A percentile compares a stretch with the other conserved stretches of the same genome.
phyloP scores from a whole-genome alignment of 148 eudicot genomes.

The Agrostemma githago region DNA sequence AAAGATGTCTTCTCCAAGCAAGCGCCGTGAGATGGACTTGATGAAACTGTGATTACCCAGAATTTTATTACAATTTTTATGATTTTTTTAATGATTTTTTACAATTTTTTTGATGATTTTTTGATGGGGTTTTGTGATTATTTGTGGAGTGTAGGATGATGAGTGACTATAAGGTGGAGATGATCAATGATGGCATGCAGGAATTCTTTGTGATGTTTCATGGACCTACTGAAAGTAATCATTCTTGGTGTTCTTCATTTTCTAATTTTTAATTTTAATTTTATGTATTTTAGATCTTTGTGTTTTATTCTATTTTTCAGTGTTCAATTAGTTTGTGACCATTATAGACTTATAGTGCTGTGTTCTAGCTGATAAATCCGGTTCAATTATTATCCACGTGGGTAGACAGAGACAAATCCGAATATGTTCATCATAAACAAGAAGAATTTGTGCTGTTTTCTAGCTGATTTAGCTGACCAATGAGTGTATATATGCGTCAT shows the following conservation, averaged over 20 bases:
- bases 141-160: constrained; percentile 62
- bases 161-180: constrained; percentile 98
- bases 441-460: no score
- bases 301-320: background rate
- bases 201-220: constrained; percentile 82
- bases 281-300: background rate
- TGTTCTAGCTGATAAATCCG: background rate
- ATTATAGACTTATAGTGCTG: background rate
- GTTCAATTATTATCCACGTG: no score
- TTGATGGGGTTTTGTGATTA: constrained; percentile 6
- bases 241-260: background rate
- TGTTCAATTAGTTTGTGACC: constrained; percentile 5
- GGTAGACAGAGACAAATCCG: no score
- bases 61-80: background rate
- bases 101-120: constrained; percentile 3
- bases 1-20: constrained; percentile 88
- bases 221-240: constrained; percentile 83
- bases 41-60: constrained; percentile 72
- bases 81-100: background rate
- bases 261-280: background rate
- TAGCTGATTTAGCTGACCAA: no score
- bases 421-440: background rate
- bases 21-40: constrained; percentile 93
- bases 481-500: no score
- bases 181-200: constrained; percentile 91